Base-by-base conservation (phyloP, 2,329 filamentous ascomycete genomes). In the Parastagonospora nodorum region DNA sequence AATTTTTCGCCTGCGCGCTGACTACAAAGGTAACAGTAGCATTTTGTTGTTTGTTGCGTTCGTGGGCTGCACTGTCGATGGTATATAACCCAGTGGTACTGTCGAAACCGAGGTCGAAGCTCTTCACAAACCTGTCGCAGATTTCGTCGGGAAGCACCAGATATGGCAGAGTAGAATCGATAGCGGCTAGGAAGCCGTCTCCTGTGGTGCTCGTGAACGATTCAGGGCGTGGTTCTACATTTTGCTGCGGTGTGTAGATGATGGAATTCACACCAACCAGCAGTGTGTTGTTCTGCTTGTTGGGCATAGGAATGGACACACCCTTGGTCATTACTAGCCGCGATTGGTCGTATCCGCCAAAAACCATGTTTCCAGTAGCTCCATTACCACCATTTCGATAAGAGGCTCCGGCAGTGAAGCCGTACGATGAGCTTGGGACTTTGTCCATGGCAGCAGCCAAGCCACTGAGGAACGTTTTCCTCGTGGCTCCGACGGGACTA, bases 301-400 rank as follows among this genome's bases (percentile, higher is more conserved):
- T 61, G 0, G 61, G 57, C 50, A 72, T 62, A 2, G 14, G 7
- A 15, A 68, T 57, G 7, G 50, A 60, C 1, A 50, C 52, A 2
- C 66, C 52, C 11, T 51, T 45, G 48, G n/a, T 51, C 58, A 14
- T 11, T 6, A 37, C 24, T 10, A 73, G 55, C 8, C 74, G 66
- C 0, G 70, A 62, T 28, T 59, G 50, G 48, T 79, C 76, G 44
- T 74, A 78, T 5, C 77, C 76, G 10, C 77, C 76, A 1, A 78
- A 58, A 0, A 74, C 67, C 5, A 77, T 62, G 35, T 58, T 75
- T 15, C 64, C 72, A 2, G 48, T 45, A 15, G 57, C 55, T 27
- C 68, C 70, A n/a, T 55, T 58, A 4, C 46, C 29, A 31, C 60
- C 59, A 24, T 69, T 69, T 73, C 71, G 60, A 48, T 74, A 73